phyloP scores from a whole-genome alignment of 192 early-diverging fungal genomes.

The Chytriomyces confervae region DNA sequence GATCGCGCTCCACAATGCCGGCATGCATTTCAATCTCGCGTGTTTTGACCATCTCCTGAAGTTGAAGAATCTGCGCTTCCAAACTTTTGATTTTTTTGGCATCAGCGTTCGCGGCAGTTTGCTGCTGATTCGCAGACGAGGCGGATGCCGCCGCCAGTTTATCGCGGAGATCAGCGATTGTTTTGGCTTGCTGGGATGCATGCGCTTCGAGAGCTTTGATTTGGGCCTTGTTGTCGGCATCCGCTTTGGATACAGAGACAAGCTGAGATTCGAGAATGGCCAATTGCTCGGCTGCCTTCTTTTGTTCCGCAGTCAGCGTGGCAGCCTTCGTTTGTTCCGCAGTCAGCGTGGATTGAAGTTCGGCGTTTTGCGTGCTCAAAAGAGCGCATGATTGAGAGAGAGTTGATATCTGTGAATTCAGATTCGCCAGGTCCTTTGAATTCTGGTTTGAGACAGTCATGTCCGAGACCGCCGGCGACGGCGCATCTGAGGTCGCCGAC shows the following conservation, averaged over 20 bases:
- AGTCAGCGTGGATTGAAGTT: background rate
- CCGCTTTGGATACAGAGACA: background rate
- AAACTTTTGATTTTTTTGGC: background rate
- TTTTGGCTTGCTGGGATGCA: constrained; percentile 7
- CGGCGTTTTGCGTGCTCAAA: background rate
- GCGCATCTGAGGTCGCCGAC: background rate
- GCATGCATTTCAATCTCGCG: constrained; percentile 8
- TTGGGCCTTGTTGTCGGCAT: background rate
- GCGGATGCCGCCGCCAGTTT: constrained; percentile 5
- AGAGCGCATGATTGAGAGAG: background rate
- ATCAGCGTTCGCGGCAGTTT: background rate
- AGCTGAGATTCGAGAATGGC: background rate
- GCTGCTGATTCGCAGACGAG: background rate
- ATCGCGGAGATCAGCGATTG: background rate
- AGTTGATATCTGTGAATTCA: background rate
- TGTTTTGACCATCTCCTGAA: constrained; percentile 1
- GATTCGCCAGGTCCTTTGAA: background rate
- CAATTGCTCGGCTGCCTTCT: background rate
- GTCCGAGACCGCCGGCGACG: background rate
- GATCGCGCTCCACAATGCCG: background rate
- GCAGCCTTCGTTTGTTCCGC: background rate
- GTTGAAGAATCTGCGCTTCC: constrained; percentile 10
- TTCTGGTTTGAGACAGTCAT: background rate
- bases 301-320: background rate
- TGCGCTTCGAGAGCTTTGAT: constrained; percentile 20